phyloP scores from a whole-genome alignment of 768 basidiomycete species.

The Termitomyces sp. region DNA sequence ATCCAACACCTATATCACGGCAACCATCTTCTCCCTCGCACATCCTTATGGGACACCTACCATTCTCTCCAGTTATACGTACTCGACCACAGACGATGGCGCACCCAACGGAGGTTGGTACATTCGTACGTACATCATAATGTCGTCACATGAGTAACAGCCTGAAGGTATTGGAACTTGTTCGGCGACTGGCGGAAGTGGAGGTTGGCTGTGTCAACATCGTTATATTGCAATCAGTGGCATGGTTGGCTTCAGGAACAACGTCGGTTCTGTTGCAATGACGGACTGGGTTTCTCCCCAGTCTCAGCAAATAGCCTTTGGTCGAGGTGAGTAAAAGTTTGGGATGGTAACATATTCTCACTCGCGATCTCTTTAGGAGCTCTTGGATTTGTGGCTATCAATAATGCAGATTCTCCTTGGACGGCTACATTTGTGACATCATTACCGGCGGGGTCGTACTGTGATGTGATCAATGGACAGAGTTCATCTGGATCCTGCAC shows the following conservation, averaged over 20 bases:
- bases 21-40: slow-evolving; percentile 59
- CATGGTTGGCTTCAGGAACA: slow-evolving; percentile 62
- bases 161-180: background rate
- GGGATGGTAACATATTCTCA: background rate
- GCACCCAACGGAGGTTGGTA: slow-evolving; percentile 50
- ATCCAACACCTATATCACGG: slow-evolving; percentile 58
- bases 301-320: slow-evolving; percentile 60
- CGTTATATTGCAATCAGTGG: slow-evolving; percentile 51
- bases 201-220: slow-evolving; percentile 67
- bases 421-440: slow-evolving; percentile 49
- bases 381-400: slow-evolving; percentile 60
- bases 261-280: slow-evolving; percentile 44
- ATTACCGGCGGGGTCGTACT: slow-evolving; percentile 53
- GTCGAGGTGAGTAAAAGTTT: slow-evolving; percentile 37
- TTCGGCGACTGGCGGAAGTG: slow-evolving; percentile 35
- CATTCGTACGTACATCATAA: background rate
- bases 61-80: slow-evolving; percentile 55
- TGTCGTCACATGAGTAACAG: background rate
- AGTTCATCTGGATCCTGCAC: slow-evolving; percentile 37
- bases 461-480: slow-evolving; percentile 55
- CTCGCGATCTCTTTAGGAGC: slow-evolving; percentile 28
- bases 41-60: slow-evolving; percentile 65
- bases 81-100: slow-evolving; percentile 44
- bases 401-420: slow-evolving; percentile 57
- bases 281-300: slow-evolving; percentile 55